phyloP scores from a whole-genome alignment of 139 green algal species.

The Closterium sp. region DNA sequence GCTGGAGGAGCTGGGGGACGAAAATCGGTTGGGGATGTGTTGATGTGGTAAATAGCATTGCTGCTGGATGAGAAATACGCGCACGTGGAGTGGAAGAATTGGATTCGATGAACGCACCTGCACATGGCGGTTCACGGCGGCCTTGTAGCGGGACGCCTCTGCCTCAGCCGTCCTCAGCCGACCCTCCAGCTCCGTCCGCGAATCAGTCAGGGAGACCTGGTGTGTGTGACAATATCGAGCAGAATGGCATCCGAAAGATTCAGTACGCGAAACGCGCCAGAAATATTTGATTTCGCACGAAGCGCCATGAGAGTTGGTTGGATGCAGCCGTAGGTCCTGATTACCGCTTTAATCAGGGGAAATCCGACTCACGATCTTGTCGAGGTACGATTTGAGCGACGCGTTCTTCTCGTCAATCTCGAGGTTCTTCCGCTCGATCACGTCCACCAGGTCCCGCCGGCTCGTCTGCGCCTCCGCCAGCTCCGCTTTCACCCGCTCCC shows the following conservation, averaged over 20 bases:
- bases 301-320: background rate
- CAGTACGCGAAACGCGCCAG: background rate
- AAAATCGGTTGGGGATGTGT: background rate
- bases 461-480: conserved; percentile 6
- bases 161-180: background rate
- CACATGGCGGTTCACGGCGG: background rate
- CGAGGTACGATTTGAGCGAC: conserved; percentile 46
- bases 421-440: conserved; percentile 45
- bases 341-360: background rate
- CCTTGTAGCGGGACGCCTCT: background rate
- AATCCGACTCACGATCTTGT: conserved; percentile 38
- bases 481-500: conserved; percentile 24
- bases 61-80: background rate
- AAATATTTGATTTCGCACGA: background rate
- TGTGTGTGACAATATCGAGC: background rate
- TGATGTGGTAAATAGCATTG: background rate
- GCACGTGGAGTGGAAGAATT: background rate
- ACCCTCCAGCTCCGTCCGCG: background rate
- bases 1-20: background rate
- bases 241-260: background rate
- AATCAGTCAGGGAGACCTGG: background rate
- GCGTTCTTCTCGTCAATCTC: conserved; percentile 48
- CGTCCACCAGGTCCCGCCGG: background rate
- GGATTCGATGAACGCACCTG: background rate
- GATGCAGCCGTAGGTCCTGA: background rate